Evolutionary conservation across 2,329 filamentous ascomycete species (phyloP).

Genomic region (Cercospora nicotianae): DNA sequence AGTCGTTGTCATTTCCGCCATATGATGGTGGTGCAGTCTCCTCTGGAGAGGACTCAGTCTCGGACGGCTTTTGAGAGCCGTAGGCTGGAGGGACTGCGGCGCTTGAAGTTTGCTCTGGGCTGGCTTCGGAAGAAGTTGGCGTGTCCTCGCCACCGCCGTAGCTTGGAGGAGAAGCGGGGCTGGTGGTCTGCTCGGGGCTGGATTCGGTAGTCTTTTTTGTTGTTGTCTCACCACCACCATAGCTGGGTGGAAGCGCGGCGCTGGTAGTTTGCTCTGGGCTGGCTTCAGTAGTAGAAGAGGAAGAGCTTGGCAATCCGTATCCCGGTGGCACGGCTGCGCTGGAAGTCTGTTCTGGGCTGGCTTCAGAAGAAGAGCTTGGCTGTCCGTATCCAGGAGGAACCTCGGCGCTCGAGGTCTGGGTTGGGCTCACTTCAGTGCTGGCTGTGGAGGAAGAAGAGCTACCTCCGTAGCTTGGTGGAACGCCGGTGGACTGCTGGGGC

Average conservation of each 20-base stretch:
- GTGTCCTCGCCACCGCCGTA: not conserved
- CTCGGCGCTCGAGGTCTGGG: not conserved
- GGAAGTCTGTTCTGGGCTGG: not conserved
- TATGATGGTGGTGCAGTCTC: not conserved
- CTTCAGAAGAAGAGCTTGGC: slow-evolving; percentile 3
- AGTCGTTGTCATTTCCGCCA: not conserved
- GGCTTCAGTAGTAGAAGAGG: not conserved
- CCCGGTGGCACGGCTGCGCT: not conserved
- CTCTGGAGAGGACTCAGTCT: not conserved
- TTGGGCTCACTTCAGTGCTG: slow-evolving; percentile 1
- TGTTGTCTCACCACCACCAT: not conserved
- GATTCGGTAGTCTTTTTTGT: not conserved
- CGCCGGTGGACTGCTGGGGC: not conserved
- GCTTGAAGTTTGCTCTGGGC: not conserved
- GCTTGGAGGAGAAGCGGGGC: not conserved
- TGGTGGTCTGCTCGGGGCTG: not conserved
- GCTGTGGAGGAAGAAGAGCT: not conserved
- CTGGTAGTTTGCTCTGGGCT: not conserved
- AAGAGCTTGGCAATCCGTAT: not conserved
- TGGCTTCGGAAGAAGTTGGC: not conserved
- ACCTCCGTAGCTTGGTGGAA: not conserved
- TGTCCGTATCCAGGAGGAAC: not conserved
- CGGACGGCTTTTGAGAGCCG: not conserved
- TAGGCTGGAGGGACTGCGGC: not conserved
- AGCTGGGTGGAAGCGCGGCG: not conserved